phyloP scores from a whole-genome alignment of 2,329 filamentous ascomycete genomes.

The Trichoderma oligosporum region DNA sequence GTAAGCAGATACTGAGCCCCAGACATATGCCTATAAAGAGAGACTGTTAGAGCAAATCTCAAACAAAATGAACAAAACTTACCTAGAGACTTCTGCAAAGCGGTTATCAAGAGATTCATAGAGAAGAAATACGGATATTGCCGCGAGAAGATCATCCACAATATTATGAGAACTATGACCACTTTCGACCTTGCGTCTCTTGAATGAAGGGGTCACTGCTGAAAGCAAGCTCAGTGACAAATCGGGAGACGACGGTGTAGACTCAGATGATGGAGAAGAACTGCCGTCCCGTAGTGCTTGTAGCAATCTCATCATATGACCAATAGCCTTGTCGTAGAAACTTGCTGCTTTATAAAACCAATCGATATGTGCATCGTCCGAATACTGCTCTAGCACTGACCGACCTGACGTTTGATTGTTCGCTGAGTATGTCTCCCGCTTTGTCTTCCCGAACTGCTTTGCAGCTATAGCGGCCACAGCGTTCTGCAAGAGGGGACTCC shows the following conservation, averaged over 20 bases:
- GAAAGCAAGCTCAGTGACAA: neutral
- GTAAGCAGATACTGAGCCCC: conserved; percentile 21
- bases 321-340: conserved; percentile 24
- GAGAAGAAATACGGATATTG: conserved; percentile 22
- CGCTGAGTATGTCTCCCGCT: conserved; percentile 8
- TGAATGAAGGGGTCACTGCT: neutral
- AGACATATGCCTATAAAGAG: conserved; percentile 19
- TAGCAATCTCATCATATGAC: conserved; percentile 22
- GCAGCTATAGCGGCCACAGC: conserved; percentile 22
- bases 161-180: neutral
- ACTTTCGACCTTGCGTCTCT: conserved; percentile 5
- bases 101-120: conserved; percentile 24
- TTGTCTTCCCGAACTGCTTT: conserved; percentile 22
- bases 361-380: conserved; percentile 13
- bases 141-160: conserved; percentile 21
- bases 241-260: conserved; percentile 3
- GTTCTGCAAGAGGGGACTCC: conserved; percentile 21
- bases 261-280: neutral
- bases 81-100: conserved; percentile 21
- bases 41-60: neutral
- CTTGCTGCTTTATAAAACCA: conserved; percentile 25
- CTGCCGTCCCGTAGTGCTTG: conserved; percentile 19
- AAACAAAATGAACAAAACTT: neutral
- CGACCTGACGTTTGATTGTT: neutral
- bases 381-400: conserved; percentile 18